Conservation (phyloP, 2,329 filamentous ascomycete species). For the Akanthomyces muscarius region DNA sequence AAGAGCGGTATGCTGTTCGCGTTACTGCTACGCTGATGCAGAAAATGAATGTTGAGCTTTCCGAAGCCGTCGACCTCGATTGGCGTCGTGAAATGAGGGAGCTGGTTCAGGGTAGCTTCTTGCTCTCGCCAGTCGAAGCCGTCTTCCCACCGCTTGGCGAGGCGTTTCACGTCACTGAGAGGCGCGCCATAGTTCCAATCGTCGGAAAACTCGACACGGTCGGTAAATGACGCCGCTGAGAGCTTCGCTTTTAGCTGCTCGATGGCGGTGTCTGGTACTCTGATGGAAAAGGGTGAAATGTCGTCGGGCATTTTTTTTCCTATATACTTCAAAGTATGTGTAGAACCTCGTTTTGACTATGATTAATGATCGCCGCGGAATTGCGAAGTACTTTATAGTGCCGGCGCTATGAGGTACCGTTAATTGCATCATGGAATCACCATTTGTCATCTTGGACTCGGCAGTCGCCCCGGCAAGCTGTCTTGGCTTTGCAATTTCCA, state of each 20-base stretch:
- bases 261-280: slow-evolving; percentile 31
- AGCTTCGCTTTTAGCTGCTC: slow-evolving; percentile 31
- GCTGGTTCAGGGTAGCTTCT: slow-evolving; percentile 54
- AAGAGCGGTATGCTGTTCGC: slow-evolving; percentile 58
- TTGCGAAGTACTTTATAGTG: neutral
- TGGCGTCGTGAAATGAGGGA: slow-evolving; percentile 53
- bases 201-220: slow-evolving; percentile 31
- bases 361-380: no score
- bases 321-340: neutral
- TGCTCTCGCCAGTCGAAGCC: slow-evolving; percentile 61
- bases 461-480: neutral
- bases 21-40: slow-evolving; percentile 52
- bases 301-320: neutral
- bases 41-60: slow-evolving; percentile 58
- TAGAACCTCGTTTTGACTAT: neutral
- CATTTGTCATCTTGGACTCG: neutral
- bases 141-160: slow-evolving; percentile 35
- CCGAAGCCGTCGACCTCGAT: slow-evolving; percentile 56
- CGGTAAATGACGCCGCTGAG: slow-evolving; percentile 27
- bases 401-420: neutral
- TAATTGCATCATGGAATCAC: neutral
- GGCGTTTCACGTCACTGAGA: slow-evolving; percentile 31
- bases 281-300: slow-evolving; percentile 34
- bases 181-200: slow-evolving; percentile 32
- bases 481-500: neutral